Base-by-base conservation (phyloP, 2,329 filamentous ascomycete species). In the Fusarium ramigenum region DNA sequence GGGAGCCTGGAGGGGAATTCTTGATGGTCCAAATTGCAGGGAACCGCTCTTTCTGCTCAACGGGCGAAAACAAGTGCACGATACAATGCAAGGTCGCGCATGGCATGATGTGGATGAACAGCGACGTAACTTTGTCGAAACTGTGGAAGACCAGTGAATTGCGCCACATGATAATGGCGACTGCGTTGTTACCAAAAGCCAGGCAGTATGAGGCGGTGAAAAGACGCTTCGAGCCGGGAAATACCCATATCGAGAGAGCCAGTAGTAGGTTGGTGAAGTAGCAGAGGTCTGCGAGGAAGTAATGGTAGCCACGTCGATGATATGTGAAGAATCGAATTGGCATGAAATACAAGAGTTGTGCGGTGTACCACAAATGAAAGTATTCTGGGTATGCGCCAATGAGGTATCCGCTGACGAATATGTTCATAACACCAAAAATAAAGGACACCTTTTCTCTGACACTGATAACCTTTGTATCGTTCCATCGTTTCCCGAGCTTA, bases 31-130 rank as follows among this genome's bases (percentile, higher is more conserved):
- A 95, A 73, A 97, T 90, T 18, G 95, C 96, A 2, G 96, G 95
- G 80, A 97, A 98, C 25, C 91, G 90, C 32, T 85, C 83, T 72
- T 87, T 85, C 78, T 97, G 93, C 46, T 88, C 81, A 28, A 90
- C 89, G 2, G 89, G 82, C 1, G 92, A 83, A 18, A 95, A 87
- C 25, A 98, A 87, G 80, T 99, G 96, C 21, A 97, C 93, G 19
- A 99, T 87, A 79, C 94, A 97, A 82, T 99, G 96, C 18, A 99
- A 88, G 3, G 95, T 94, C 10, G 93, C 96, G 74, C 95, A 97
- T 2, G 96, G 96, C 96, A 99, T 99, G 78, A 99, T 97, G 82
- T 99, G 96, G 76, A 99, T 98, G 84, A 99, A 99, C n/a, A 99
- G 88, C 80, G 94, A 96, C 18, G 95, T 97, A 69, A 98, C 95